Evolutionary conservation across 768 basidiomycete genomes (phyloP).

Genomic region (Exsudoporus frostii): DNA sequence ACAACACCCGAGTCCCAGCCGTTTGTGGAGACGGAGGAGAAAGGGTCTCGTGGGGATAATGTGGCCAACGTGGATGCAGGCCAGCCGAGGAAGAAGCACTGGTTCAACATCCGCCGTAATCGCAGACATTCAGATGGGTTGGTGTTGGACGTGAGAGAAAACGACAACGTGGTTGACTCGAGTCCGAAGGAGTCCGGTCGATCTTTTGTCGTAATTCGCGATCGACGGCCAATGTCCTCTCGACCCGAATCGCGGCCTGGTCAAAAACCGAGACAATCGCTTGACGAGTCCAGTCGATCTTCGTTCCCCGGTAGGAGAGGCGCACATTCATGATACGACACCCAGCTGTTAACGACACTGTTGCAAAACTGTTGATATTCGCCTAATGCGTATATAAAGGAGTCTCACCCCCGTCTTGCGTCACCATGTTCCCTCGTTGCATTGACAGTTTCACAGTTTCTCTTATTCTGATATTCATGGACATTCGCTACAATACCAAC

Average conservation of each 20-base stretch:
- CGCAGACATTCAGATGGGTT: constrained; percentile 60
- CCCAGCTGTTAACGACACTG: background rate
- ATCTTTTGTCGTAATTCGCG: constrained; percentile 73
- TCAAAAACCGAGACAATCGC: constrained; percentile 27
- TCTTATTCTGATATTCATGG: constrained; percentile 8
- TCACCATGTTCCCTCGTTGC: no score
- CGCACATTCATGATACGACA: constrained; percentile 20
- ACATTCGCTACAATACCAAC: constrained; percentile 24
- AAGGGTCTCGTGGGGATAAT: constrained; percentile 16
- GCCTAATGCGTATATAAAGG: constrained; percentile 15
- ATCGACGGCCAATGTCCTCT: constrained; percentile 40
- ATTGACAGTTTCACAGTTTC: no score
- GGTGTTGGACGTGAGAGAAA: constrained; percentile 24
- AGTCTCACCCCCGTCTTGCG: no score
- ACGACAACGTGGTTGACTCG: constrained; percentile 26
- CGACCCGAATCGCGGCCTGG: constrained; percentile 21
- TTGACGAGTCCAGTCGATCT: constrained; percentile 28
- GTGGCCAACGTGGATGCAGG: constrained; percentile 38
- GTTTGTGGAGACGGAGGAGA: constrained; percentile 18
- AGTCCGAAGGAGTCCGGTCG: constrained; percentile 39
- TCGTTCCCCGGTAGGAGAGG: constrained; percentile 32
- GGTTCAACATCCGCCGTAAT: constrained; percentile 62
- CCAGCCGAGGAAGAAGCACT: constrained; percentile 62
- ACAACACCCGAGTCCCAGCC: constrained; percentile 19
- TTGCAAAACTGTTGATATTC: constrained; percentile 15